A percentile compares a stretch with the other conserved stretches of the same genome.
These are phyloP conservation scores for Calonectria hongkongensis DNA, from an alignment of 2,329 filamentous ascomycete genomes.

Conservation along the genomic window DNA sequence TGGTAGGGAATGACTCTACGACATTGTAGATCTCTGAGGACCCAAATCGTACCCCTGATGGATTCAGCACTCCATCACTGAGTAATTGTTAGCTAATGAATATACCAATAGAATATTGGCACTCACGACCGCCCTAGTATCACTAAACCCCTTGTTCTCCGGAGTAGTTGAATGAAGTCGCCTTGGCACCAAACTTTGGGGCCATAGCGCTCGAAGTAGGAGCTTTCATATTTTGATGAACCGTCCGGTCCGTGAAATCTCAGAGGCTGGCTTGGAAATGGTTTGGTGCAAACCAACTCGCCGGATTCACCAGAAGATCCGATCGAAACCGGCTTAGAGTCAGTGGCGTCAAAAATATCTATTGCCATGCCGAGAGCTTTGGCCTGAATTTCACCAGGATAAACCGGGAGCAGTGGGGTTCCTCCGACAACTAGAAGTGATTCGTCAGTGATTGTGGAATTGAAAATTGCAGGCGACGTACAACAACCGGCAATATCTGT, in stretches of 20 bases:
- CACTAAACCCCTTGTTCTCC: conserved; percentile 9
- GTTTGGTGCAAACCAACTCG: conserved; percentile 25
- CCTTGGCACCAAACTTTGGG: conserved; percentile 34
- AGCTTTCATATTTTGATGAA: neutral
- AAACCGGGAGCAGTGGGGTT: conserved; percentile 33
- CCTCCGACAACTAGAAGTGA: conserved; percentile 30
- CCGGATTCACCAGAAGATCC: conserved; percentile 16
- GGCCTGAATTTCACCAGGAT: conserved; percentile 37
- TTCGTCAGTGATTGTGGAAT: neutral
- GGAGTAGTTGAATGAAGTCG: conserved; percentile 24
- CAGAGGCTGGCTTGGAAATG: conserved; percentile 32
- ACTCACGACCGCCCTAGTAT: conserved; percentile 39
- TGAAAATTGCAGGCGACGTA: neutral
- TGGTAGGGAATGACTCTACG: conserved; percentile 6
- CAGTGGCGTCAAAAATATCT: conserved; percentile 31
- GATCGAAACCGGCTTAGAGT: neutral
- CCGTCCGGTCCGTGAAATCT: neutral
- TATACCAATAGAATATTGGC: neutral
- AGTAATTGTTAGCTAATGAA: neutral
- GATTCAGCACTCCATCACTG: conserved; percentile 40
- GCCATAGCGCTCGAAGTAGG: conserved; percentile 39
- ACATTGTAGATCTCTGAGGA: conserved; percentile 38
- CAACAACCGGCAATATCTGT: conserved; percentile 36
- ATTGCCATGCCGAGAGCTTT: conserved; percentile 44
- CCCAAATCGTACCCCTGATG: conserved; percentile 38